Evolutionary conservation across 805 yeast genomes (phyloP), one percentile per base, ranked within the genome.

Genomic region (Yarrowia deformans): DNA sequence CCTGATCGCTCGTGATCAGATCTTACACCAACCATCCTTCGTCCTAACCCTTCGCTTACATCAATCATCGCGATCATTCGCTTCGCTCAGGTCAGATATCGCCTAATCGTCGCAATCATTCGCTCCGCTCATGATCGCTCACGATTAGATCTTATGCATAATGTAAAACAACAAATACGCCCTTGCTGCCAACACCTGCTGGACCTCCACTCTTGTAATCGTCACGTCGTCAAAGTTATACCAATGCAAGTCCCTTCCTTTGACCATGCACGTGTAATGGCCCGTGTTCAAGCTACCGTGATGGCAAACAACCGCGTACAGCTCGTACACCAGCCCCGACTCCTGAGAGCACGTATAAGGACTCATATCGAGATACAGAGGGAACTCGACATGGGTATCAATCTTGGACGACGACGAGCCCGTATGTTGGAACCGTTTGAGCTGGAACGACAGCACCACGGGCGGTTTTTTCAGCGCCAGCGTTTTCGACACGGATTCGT

Each of bases 241-340:
- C 99, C 99, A 95, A 74, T 85, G 83, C 60, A 92, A 90, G 50
- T 85, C 84, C n/a, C 85, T 81, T 68, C 83, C 85, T 76, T 93
- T 94, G 71, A 91, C 85, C 74, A 88, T 83, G 18, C 95, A 89
- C 14, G 93, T 84, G 77, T 95, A 95, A 78, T 95, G 99, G 12
- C 99, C 99, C 1, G 98, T 95, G 76, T 92, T 92, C 8, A 94
- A 95, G 19, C 94, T 88, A 1, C 99, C 99, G 42, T 87, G 88
- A 77, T 95, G 99, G 74, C 92, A 87, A 10, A 95, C 89, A 40
- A 93, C 86, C 1, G 94, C 97, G 78, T 88, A 92, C 50, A 95
- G 82, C 78, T 94, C 97, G 78, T 90, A 94, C 1, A 87, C 78
- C n/a, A 85, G 75, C 67, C 61, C 50, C 5, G 49, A 4, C 18